A percentile compares a stretch with the other conserved stretches of the same genome.
phyloP scores from a whole-genome alignment of 2,329 filamentous ascomycete genomes.

The Colletotrichum liaoningense region DNA sequence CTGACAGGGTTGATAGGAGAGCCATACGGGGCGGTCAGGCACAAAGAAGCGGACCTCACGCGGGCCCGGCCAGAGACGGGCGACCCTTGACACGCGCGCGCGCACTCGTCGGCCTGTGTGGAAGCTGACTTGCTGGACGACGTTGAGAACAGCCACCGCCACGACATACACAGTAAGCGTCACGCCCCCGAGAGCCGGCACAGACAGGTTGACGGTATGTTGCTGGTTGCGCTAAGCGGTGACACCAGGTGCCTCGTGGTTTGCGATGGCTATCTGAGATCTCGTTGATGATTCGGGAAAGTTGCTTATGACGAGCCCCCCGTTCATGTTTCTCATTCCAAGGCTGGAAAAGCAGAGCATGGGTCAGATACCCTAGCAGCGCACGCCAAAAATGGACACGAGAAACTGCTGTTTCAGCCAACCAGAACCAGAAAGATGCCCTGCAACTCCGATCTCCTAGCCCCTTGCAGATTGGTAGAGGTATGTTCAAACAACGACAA shows the following conservation, averaged over 20 bases:
- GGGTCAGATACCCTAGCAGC: conserved; percentile 23
- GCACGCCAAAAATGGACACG: conserved; percentile 38
- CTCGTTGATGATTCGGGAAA: conserved; percentile 17
- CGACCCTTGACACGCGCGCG: conserved; percentile 16
- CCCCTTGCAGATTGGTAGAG: conserved; percentile 30
- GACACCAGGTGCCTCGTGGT: conserved; percentile 20
- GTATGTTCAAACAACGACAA: conserved; percentile 12
- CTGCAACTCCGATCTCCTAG: conserved; percentile 33
- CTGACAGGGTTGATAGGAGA: conserved; percentile 20
- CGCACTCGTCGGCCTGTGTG: conserved; percentile 1
- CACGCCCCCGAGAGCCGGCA: neutral
- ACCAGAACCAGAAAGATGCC: conserved; percentile 31
- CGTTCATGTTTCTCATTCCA: conserved; percentile 11
- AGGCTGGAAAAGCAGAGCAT: conserved; percentile 25
- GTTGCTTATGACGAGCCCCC: conserved; percentile 25
- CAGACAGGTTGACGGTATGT: neutral
- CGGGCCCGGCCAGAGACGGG: conserved; percentile 15
- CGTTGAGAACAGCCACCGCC: conserved; percentile 7
- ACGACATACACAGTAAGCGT: neutral
- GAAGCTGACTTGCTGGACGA: neutral
- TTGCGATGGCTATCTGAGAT: conserved; percentile 20
- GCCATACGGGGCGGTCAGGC: conserved; percentile 21
- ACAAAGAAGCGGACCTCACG: conserved; percentile 18
- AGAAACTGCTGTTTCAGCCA: conserved; percentile 37
- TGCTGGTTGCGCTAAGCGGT: conserved; percentile 7